These are phyloP conservation scores for Pythium coloratum DNA, from an alignment of 352 stramenopile species.

Conservation along the genomic window DNA sequence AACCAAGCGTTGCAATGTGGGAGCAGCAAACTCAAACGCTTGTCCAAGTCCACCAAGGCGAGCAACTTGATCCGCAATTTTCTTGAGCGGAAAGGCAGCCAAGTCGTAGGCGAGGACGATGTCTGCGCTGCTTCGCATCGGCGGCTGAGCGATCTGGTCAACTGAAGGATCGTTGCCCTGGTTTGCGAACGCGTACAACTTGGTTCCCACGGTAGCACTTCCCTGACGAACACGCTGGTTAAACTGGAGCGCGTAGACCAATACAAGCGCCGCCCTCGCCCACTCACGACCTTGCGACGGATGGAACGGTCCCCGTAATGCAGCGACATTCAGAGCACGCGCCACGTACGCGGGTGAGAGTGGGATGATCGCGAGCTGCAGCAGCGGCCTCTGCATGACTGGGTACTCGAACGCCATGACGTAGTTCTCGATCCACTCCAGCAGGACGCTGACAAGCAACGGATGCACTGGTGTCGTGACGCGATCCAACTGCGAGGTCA, in stretches of 20 bases:
- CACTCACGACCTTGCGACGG: constrained; percentile 26
- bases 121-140: constrained; percentile 33
- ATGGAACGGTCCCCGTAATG: constrained; percentile 7
- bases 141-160: neutral
- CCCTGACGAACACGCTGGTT: constrained; percentile 64
- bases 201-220: constrained; percentile 52
- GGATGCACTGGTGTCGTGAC: constrained; percentile 51
- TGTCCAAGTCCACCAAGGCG: constrained; percentile 33
- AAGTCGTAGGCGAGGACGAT: constrained; percentile 53
- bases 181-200: constrained; percentile 44
- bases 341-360: constrained; percentile 27
- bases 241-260: constrained; percentile 67
- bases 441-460: constrained; percentile 47
- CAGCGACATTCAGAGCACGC: constrained; percentile 4
- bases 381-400: constrained; percentile 47
- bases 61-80: constrained; percentile 41
- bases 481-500: constrained; percentile 42
- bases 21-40: constrained; percentile 54
- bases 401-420: constrained; percentile 76
- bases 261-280: constrained; percentile 42
- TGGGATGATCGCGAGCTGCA: constrained; percentile 69
- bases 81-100: constrained; percentile 31
- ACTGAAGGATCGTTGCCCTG: constrained; percentile 15
- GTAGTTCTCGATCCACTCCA: constrained; percentile 81
- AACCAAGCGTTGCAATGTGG: constrained; percentile 50